Evolutionary conservation across 345 rosid species (phyloP), one percentile per base, ranked within the genome.

Genomic region (Eucalyptus grandis): DNA sequence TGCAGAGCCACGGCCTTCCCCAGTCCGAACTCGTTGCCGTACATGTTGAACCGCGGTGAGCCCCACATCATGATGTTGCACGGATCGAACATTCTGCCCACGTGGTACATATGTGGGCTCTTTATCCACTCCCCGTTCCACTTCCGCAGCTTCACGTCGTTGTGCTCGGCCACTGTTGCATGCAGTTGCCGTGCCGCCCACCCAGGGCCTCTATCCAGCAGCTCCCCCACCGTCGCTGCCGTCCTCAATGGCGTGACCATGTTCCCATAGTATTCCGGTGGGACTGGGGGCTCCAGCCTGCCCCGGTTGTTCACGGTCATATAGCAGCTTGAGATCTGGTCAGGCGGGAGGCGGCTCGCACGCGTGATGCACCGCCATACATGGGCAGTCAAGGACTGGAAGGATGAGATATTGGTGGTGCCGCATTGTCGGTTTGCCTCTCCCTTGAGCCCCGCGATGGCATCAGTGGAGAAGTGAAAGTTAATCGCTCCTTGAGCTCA

Each of bases 31-130:
- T 95, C 96, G 85, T 88, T 90, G 31, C 98, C 98, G 7, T 96
- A 97, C 92, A 91, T 96, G 89, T 97, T 82, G 90, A 97, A 97
- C 90, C 99, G 92, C 9, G 98, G 98, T 1, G 98, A 97, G 90
- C 99, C 95, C 88, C 98, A 98, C 92, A 96, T 93, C 97, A 95
- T 92, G 89, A 96, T 91, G 56, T 95, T 96, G 56, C 86, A 13
- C 3, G 94, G 95, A 88, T 95, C 97, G 77, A 96, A 96, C 86
- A 90, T 22, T 85, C 86, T 89, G 17, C 56, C 94, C 5, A 96
- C 34, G 19, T 92, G 92, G 91, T 92, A 94, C 47, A 97, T 34
- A 4, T 11, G 72, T 1, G 94, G 99, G 5, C 90, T 92, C 87
- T 91, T 89, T 83, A 93, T 13, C 97, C 98, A 96, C 6, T 90